A percentile compares a stretch with the other conserved stretches of the same genome.
These are phyloP conservation scores for Camellia sinensis DNA, from an alignment of 148 eudicot species.

Conservation along the genomic window DNA sequence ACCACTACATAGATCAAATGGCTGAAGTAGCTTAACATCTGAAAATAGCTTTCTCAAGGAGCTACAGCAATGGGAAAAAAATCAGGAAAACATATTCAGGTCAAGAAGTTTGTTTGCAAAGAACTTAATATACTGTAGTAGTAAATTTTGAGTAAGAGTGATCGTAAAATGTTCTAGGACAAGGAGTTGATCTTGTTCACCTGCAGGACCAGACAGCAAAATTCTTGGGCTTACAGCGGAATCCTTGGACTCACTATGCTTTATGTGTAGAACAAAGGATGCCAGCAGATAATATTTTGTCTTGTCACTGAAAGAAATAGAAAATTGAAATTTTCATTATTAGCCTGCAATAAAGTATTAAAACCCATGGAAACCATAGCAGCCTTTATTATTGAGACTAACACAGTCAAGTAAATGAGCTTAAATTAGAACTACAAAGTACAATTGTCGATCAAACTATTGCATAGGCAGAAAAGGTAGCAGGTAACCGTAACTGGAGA, in stretches of 20 bases:
- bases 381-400: background rate
- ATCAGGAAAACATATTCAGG: too few species aligned
- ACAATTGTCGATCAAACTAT: background rate
- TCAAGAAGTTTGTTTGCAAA: background rate
- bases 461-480: background rate
- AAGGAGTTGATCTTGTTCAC: background rate
- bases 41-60: too few species aligned
- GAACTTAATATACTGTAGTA: conserved; percentile 5
- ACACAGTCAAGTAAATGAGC: background rate
- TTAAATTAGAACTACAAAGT: background rate
- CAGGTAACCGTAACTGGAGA: background rate
- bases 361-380: background rate
- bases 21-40: too few species aligned
- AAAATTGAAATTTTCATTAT: background rate
- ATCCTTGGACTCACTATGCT: background rate
- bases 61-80: too few species aligned
- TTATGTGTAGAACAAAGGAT: background rate
- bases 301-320: background rate
- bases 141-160: background rate
- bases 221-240: background rate
- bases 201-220: conserved; percentile 4
- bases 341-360: background rate
- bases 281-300: conserved; percentile 4
- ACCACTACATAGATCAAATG: too few species aligned
- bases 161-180: background rate